Evolutionary conservation across 1,284 basidiomycete genomes (phyloP), one percentile per base, ranked within the genome.

Genomic region (Athelia sp.): DNA sequence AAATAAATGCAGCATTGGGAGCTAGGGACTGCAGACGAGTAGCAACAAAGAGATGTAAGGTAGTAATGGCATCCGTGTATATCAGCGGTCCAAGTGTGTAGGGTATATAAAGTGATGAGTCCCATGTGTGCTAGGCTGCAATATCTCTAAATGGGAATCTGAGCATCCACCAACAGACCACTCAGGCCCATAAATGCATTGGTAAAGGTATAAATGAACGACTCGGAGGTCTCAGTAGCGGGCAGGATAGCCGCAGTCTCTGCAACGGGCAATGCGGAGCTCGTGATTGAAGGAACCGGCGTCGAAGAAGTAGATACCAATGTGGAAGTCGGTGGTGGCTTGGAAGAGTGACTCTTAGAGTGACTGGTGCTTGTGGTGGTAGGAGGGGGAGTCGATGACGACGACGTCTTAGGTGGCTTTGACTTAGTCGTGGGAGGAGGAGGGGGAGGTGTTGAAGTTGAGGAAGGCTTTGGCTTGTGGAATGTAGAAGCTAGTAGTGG

Each of bases 331-430:
- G 43, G 22, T 44, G 43, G 10, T 26, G 43, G 8, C 21, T 6
- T 8, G 8, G 36, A 40, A 17, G 36, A 40, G 15, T 29, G 26
- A 4, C 13, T 29, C 26, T 29, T 29, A 13, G 36, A 21, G 36
- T 40, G 36, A n/a, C 36, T 29, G 19, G n/a, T 40, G 36, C 8
- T 8, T 8, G 8, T n/a, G 36, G 8, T 40, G 36, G 36, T 21
- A 6, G 36, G 15, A 40, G 19, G 36, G 36, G 36, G 15, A 9
- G 36, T 65, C 66, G 8, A 15, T 10, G 17, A 40, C 38, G 17
- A 40, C 43, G 43, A 8, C n/a, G 19, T 10, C 22, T 4, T 44
- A 24, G 36, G 6, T 44, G 32, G 31, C 29, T 15, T 26, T 8
- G 14, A 17, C 4, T 9, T 47, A 19, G 21, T 36, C 10, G 32